Base-by-base conservation (phyloP, 345 rosid genomes). In the Moringa oleifera region DNA sequence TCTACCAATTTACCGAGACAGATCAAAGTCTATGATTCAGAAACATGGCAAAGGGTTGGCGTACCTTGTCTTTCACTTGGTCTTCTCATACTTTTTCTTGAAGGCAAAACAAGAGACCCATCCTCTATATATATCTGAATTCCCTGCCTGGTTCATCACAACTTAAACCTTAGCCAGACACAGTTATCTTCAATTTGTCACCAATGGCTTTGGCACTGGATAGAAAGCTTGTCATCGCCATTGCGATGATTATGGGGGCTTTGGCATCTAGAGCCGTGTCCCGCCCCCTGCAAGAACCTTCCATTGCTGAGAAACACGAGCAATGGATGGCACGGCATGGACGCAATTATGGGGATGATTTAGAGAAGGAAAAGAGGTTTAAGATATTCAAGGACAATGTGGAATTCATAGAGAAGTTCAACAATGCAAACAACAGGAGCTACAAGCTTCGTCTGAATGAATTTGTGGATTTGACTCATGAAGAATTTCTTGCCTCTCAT, bases 401-500 rank as follows among this genome's bases (percentile, higher is more conserved):
- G 56, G 59, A 78, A 37, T 75, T 66, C 17, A 63, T 83, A 0
- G 73, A 81, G 12, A 63, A 55, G 8, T 80, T 74, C 67, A 83
- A 79, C 65, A 72, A 66, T 13, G 68, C 55, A 0, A 57, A 56
- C 22, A 74, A 62, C 36, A 57, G 0, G 45, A 62, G 73, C 50
- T 81, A 69, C 55, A 61, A 41, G 56, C 50, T 78, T 25, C 72
- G 78, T 22, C 31, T 73, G 52, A 89, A 89, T 25, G 58, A 66
- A 24, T 84, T 84, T 72, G 72, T 88, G 13, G 85, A 88, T 64
- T 66, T 79, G 13, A 78, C 80, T 0, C 31, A 69, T 0, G 71
- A 85, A 33, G 91, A 85, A 51, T 88, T 83, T 52, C 70, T 56
- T 1, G 68, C 74, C 4, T 37, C 51, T 0, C 45, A 54, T 53